A percentile compares a stretch with the other conserved stretches of the same genome.
Evolutionary conservation across 2,329 filamentous ascomycete species (phyloP).

Genomic region (Herpomyces periplanetae): DNA sequence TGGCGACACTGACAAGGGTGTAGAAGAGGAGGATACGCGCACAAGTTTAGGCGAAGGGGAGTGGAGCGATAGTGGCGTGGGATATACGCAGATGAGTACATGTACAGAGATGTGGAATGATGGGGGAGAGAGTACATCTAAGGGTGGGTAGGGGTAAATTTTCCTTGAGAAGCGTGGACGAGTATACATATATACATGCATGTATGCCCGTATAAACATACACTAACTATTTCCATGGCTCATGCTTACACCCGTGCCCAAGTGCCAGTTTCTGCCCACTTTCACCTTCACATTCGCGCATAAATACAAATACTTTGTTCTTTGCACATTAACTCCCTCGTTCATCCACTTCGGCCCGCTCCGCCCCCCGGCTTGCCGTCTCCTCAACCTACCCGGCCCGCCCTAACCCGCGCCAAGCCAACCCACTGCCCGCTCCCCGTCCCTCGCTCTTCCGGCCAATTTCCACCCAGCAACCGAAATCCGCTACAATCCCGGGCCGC

Average conservation of each 20-base stretch:
- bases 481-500: too few relatives aligned
- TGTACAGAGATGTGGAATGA: conserved; percentile 5
- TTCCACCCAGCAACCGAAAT: too few relatives aligned
- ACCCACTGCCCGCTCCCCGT: too few relatives aligned
- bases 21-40: conserved; percentile 2
- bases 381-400: too few relatives aligned
- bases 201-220: conserved; percentile 12
- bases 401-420: too few relatives aligned
- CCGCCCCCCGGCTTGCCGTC: too few relatives aligned
- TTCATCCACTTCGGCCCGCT: too few relatives aligned
- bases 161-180: background rate
- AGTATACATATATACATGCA: background rate
- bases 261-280: background rate
- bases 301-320: conserved; percentile 3
- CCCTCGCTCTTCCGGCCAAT: too few relatives aligned
- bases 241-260: conserved; percentile 6
- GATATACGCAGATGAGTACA: conserved; percentile 5
- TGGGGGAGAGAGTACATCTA: conserved; percentile 5
- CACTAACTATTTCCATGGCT: conserved; percentile 41
- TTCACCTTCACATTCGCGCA: background rate
- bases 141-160: conserved; percentile 5
- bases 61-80: too few relatives aligned
- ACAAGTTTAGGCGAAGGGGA: conserved; percentile 4
- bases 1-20: conserved; percentile 1
- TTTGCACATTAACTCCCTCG: too few relatives aligned